phyloP scores from a whole-genome alignment of 73 alveolate genomes.

The Paramecium biaurelia region DNA sequence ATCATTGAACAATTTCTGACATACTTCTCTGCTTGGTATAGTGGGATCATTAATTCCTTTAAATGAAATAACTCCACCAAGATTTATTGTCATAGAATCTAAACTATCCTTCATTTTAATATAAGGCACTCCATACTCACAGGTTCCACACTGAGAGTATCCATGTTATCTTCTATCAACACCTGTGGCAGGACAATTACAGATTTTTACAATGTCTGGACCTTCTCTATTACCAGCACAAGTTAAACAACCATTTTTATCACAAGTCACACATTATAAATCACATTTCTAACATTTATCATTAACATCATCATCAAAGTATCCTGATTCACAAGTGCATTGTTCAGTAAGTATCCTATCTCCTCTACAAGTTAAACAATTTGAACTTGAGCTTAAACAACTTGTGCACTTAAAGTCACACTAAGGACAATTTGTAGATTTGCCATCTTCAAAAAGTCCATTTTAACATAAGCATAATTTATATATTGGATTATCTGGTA shows the following conservation, averaged over 20 bases:
- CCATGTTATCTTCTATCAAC: conserved; percentile 22
- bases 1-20: neutral
- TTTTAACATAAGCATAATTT: neutral
- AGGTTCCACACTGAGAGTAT: neutral
- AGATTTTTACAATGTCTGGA: neutral
- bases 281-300: neutral
- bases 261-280: neutral
- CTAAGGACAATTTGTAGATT: neutral
- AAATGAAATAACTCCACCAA: neutral
- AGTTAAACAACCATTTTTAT: neutral
- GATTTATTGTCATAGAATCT: neutral
- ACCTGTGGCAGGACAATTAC: neutral
- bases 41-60: conserved; percentile 3
- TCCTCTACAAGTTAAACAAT: conserved; percentile 32
- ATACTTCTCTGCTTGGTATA: neutral
- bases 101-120: neutral
- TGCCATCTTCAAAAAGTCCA: neutral
- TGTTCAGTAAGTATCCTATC: neutral
- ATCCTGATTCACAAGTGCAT: conserved; percentile 4
- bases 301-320: neutral
- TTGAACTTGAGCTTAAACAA: neutral
- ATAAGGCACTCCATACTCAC: conserved; percentile 2
- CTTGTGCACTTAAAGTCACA: neutral
- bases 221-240: conserved; percentile 44
- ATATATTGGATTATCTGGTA: neutral